Evolutionary conservation across 768 basidiomycete genomes (phyloP).

Genomic region (Paxillus rubicundulus): DNA sequence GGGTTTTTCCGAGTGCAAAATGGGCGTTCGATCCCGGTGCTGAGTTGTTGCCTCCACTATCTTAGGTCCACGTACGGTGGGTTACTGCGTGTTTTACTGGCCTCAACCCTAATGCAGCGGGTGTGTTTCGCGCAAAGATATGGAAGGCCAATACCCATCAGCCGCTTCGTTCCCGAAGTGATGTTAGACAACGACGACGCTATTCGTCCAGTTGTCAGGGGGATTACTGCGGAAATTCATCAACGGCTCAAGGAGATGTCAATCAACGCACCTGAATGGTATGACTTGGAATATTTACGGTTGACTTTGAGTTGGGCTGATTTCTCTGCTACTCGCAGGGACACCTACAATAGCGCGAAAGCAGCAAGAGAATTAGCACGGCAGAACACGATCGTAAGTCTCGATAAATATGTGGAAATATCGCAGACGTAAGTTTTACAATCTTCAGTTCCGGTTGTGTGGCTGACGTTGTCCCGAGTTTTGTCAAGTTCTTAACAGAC

Average conservation of each 20-base stretch:
- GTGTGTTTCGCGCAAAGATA: slow-evolving; percentile 1
- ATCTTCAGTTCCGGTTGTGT: background rate
- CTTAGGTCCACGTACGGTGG: slow-evolving; percentile 9
- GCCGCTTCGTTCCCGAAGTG: slow-evolving; percentile 1
- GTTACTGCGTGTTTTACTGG: background rate
- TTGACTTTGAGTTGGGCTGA: slow-evolving; percentile 4
- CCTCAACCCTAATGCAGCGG: background rate
- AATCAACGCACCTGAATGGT: slow-evolving; percentile 70
- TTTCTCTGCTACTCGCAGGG: slow-evolving; percentile 38
- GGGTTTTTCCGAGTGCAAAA: slow-evolving; percentile 19
- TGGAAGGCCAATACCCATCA: slow-evolving; percentile 6
- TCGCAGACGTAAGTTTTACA: slow-evolving; percentile 51
- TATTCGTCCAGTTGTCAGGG: slow-evolving; percentile 52
- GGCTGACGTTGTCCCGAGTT: slow-evolving; percentile 8
- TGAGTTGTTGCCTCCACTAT: background rate
- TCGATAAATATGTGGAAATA: slow-evolving; percentile 51
- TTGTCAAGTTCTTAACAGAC: slow-evolving; percentile 21
- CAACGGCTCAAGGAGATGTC: slow-evolving; percentile 49
- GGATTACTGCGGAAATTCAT: slow-evolving; percentile 52
- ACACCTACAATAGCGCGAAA: slow-evolving; percentile 55
- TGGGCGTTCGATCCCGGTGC: background rate
- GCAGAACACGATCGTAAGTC: slow-evolving; percentile 44
- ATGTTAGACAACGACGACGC: slow-evolving; percentile 31
- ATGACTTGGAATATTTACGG: slow-evolving; percentile 18
- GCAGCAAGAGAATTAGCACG: slow-evolving; percentile 60